Evolutionary conservation across 1,139 yeast genomes (phyloP), one percentile per base, ranked within the genome.

Genomic region (Waltiozyma sp.): DNA sequence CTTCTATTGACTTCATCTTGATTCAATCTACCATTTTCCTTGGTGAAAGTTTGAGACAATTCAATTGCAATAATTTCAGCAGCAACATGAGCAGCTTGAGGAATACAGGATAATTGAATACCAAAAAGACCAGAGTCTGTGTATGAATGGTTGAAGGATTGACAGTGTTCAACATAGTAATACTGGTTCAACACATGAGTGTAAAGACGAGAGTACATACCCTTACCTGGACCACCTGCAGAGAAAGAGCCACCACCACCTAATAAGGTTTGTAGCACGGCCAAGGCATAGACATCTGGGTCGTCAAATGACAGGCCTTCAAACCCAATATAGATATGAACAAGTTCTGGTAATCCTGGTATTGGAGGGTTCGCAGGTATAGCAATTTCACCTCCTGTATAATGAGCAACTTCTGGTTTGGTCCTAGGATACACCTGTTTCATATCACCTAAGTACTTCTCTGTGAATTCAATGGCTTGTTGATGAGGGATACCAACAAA

Each of bases 211-310:
- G 96, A 86, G 61, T 88, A 93, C 97, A 91, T 89, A 6, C 99
- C 99, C 64, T 91, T 91, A 44, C 99, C 99, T n/a, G 99, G 99
- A 0, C 99, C 99, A 51, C 99, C 99, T 11, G 99, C 97, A 21
- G 94, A 82, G 59, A 91, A 91, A 1, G 97, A 88, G 8, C 96
- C 94, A 42, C 98, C 98, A 35, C 97, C 97, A 37, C 98, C 98
- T n/a, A 91, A 68, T 28, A 91, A 69, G 47, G 91, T 88, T 59
- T 91, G 98, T 45, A 91, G 72, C 1, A 91, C 81, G 1, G 97
- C 96, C 40, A 88, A 68, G 0, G 95, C 94, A 56, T 91, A 91
- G 38, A 89, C 79, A 54, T 91, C 97, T 18, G 87, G 89, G 57
- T 84, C 80, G 43, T 79, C 74, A 39, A 89, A 79, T 0, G 96